Conservation (phyloP, 371 early-diverging fungal genomes). For the Sporodiniella umbellata region DNA sequence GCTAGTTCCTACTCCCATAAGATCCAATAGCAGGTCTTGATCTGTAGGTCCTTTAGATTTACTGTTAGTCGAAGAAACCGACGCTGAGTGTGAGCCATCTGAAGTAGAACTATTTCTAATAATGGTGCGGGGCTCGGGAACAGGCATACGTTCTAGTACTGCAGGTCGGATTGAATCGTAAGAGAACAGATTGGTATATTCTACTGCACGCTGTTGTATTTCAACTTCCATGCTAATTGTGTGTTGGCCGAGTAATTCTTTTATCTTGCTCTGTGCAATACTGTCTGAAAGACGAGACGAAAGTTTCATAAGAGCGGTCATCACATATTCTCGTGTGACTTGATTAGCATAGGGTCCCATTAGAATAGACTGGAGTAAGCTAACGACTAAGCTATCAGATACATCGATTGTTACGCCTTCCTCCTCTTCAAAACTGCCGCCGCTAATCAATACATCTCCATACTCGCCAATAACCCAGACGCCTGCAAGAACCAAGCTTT, state of each 20-base stretch:
- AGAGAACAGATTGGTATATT: slow-evolving; percentile 80
- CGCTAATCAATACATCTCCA: slow-evolving; percentile 81
- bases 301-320: slow-evolving; percentile 89
- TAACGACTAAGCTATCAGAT: slow-evolving; percentile 71
- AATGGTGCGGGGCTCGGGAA: slow-evolving; percentile 66
- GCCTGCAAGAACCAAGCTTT: slow-evolving; percentile 87
- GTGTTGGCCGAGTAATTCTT: slow-evolving; percentile 57
- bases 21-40: slow-evolving; percentile 69
- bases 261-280: slow-evolving; percentile 46
- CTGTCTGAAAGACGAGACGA: slow-evolving; percentile 71
- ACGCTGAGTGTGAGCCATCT: slow-evolving; percentile 26
- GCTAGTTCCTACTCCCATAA: too few relatives aligned
- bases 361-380: slow-evolving; percentile 69
- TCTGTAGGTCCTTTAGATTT: slow-evolving; percentile 50
- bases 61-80: slow-evolving; percentile 11
- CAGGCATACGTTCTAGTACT: slow-evolving; percentile 92
- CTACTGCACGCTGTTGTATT: slow-evolving; percentile 92
- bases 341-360: slow-evolving; percentile 78
- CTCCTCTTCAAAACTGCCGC: slow-evolving; percentile 70
- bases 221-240: slow-evolving; percentile 82
- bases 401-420: slow-evolving; percentile 60
- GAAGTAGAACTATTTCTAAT: slow-evolving; percentile 22
- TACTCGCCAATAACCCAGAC: slow-evolving; percentile 97
- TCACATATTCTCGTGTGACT: slow-evolving; percentile 74
- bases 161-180: slow-evolving; percentile 76